Evolutionary conservation across 306 rosid genomes (phyloP).

Genomic region (Cucumis cinereus): DNA sequence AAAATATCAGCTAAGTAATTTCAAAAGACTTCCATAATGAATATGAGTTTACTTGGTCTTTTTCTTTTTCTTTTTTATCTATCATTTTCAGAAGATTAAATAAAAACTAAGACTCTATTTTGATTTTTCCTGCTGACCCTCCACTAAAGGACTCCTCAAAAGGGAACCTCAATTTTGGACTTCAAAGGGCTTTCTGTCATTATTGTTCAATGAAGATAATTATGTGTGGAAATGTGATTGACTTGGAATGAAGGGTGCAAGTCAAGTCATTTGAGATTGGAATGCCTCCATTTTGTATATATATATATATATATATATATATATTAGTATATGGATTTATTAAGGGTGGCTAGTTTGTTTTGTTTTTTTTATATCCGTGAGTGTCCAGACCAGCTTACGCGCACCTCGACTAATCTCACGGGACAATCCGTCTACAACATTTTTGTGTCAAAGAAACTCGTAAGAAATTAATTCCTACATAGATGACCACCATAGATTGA

Average conservation of each 20-base stretch:
- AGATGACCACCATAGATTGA: too few species aligned
- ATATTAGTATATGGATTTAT: not conserved
- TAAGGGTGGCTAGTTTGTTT: not conserved
- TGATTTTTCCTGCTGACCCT: not conserved
- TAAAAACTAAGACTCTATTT: not conserved
- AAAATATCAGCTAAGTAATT: not conserved
- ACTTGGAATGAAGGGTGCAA: conserved; percentile 1
- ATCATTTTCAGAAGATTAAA: not conserved
- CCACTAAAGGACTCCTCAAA: not conserved
- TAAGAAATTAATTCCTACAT: too few species aligned
- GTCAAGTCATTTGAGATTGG: not conserved
- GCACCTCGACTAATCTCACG: too few species aligned
- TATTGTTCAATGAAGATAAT: not conserved
- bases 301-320: too few species aligned
- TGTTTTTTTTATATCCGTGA: too few species aligned
- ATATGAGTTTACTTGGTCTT: conserved; percentile 5
- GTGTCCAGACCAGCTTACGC: too few species aligned
- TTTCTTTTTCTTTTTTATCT: not conserved
- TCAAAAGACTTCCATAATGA: not conserved
- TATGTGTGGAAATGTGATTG: not conserved
- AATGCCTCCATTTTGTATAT: not conserved
- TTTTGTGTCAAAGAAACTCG: too few species aligned
- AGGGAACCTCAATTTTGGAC: conserved; percentile 5
- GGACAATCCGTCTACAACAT: too few species aligned
- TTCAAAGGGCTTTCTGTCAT: not conserved